Conservation (phyloP, 192 early-diverging fungal genomes). For the Obelidium mucronatum region DNA sequence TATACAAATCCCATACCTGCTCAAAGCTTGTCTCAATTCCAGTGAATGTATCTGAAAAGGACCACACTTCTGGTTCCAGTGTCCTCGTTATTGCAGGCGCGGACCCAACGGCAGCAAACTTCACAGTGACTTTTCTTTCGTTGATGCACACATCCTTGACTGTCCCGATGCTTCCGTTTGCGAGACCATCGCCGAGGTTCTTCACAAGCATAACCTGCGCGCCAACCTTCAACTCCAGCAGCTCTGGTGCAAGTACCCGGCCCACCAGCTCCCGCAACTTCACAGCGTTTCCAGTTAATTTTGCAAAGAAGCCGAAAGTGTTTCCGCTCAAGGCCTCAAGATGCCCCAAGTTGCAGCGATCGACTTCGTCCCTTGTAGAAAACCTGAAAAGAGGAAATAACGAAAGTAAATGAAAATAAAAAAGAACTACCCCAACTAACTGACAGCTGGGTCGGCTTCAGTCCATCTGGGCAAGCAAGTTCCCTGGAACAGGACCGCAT, state of each 20-base stretch:
- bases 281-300: neutral
- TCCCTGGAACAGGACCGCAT: constrained; percentile 76
- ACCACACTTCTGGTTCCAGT: no score
- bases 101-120: neutral
- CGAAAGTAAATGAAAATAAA: no score
- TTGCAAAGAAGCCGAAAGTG: constrained; percentile 69
- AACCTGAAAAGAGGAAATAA: constrained; percentile 58
- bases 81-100: no score
- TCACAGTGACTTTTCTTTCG: constrained; percentile 31
- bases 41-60: no score
- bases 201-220: constrained; percentile 87
- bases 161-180: constrained; percentile 47
- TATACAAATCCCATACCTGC: no score
- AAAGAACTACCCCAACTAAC: no score
- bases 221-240: constrained; percentile 70
- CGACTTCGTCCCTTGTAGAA: constrained; percentile 17
- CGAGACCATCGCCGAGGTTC: constrained; percentile 28
- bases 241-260: constrained; percentile 61
- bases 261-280: constrained; percentile 33
- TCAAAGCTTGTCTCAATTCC: no score
- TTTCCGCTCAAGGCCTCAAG: constrained; percentile 49
- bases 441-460: constrained; percentile 68
- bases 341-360: constrained; percentile 38
- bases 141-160: constrained; percentile 34
- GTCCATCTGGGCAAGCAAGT: constrained; percentile 86